Base-by-base conservation (phyloP, 2,329 filamentous ascomycete species). In the Fusarium decemcellulare region DNA sequence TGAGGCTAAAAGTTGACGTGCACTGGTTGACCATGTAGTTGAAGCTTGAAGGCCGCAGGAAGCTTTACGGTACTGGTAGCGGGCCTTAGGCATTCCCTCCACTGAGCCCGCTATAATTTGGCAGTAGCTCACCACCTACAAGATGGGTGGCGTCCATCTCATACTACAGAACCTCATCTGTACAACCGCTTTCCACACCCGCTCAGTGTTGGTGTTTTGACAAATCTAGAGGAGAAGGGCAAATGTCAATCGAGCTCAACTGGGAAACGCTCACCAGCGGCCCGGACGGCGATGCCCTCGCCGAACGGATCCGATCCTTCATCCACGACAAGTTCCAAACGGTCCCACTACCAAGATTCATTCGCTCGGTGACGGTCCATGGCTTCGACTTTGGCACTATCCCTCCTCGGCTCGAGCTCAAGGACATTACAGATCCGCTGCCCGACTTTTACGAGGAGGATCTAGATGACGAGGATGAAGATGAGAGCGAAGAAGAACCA, bases 231-330 rank as follows among this genome's bases (percentile, higher is more conserved):
- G 32, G 32, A 37, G 37, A 36, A 44, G 46, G 55, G 43, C 66
- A 65, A 72, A 99, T 99, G 96, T 98, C 96, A 73, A 95, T 99
- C 84, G 95, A 98, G 78, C 92, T 99, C 79, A 94, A 97, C 82
- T 99, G 96, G 96, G 92, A 96, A 76, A 92, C 92, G 67, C 89
- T 98, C 77, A 98, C 95, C 23, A 91, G 90, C 67, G 96, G 96
- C 30, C 90, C 94, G 51, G 95, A 98, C 81, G 95, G 96, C 59
- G 87, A 91, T 70, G 92, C 90, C 57, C 90, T 98, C 65, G 94
- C 95, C 51, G 92, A 94, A 77, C 88, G 88, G 68, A 97, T 99
- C 81, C 93, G 95, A 71, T 90, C 91, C 75, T 99, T 99, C 82
- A 93, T 99, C 74, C 94, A 99, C 82, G 92, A 94, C 78, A 96